phyloP scores from a whole-genome alignment of 1,139 yeast genomes.

The Candida freyschussii region DNA sequence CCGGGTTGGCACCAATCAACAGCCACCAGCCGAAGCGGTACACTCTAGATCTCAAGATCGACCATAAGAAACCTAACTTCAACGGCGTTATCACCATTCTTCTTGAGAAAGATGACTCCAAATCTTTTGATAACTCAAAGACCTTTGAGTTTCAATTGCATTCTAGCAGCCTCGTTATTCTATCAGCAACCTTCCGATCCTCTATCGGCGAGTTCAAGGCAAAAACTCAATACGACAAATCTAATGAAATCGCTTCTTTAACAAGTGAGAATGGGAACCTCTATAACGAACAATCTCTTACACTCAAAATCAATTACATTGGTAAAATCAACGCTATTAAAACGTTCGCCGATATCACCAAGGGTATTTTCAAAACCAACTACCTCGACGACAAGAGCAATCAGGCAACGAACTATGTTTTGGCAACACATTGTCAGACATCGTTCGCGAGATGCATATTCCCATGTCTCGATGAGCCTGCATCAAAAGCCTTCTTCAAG shows the following conservation, averaged over 20 bases:
- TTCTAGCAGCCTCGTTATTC: constrained; percentile 38
- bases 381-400: constrained; percentile 48
- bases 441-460: constrained; percentile 54
- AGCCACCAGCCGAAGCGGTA: constrained; percentile 41
- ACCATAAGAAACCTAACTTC: constrained; percentile 53
- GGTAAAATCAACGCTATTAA: constrained; percentile 54
- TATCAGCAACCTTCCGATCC: constrained; percentile 26
- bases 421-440: constrained; percentile 73
- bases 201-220: constrained; percentile 25
- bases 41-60: constrained; percentile 37
- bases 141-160: constrained; percentile 39
- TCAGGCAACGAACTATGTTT: constrained; percentile 41
- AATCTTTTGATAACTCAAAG: constrained; percentile 4
- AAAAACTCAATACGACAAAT: constrained; percentile 36
- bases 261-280: constrained; percentile 13
- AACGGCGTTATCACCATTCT: constrained; percentile 40
- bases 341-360: constrained; percentile 52
- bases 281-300: constrained; percentile 12
- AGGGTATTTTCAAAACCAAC: constrained; percentile 66
- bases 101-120: constrained; percentile 26
- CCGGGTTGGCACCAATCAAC: constrained; percentile 26
- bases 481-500: constrained; percentile 46
- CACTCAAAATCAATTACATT: constrained; percentile 33
- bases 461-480: constrained; percentile 63
- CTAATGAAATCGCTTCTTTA: constrained; percentile 33